Evolutionary conservation across 2,329 filamentous ascomycete genomes (phyloP).

Genomic region (Aspergillus sclerotialis): DNA sequence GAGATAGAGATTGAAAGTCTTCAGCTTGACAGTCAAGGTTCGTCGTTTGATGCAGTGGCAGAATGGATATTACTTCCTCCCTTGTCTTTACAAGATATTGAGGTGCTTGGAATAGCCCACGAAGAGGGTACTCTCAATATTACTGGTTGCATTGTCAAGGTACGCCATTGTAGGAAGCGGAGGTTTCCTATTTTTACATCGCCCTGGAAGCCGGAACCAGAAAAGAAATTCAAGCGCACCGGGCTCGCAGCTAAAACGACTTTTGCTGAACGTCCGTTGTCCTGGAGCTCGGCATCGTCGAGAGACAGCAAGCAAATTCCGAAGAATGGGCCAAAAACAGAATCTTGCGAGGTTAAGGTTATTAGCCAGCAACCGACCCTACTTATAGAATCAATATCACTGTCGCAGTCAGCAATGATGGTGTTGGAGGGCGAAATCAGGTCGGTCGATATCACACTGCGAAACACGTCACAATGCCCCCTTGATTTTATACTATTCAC

Average conservation of each 20-base stretch:
- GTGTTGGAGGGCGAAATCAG: constrained; percentile 82
- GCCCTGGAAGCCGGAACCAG: constrained; percentile 64
- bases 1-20: constrained; percentile 84
- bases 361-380: constrained; percentile 74
- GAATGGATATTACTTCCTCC: constrained; percentile 67
- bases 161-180: constrained; percentile 74
- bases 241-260: constrained; percentile 56
- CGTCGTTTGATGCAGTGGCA: constrained; percentile 60
- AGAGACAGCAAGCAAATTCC: constrained; percentile 25
- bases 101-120: constrained; percentile 62
- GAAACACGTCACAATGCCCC: constrained; percentile 68
- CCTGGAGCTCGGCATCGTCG: constrained; percentile 37
- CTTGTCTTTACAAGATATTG: constrained; percentile 72
- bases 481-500: constrained; percentile 82
- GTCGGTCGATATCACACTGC: constrained; percentile 68
- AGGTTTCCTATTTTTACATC: constrained; percentile 76
- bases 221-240: constrained; percentile 69
- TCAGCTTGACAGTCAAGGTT: constrained; percentile 64
- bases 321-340: constrained; percentile 29
- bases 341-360: constrained; percentile 56
- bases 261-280: constrained; percentile 38
- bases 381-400: constrained; percentile 64
- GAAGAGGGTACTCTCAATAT: constrained; percentile 63
- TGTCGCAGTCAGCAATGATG: constrained; percentile 83
- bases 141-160: constrained; percentile 69